Evolutionary conservation across 208 protist species (phyloP).

Genomic region (Acanthamoeba castellanii): DNA sequence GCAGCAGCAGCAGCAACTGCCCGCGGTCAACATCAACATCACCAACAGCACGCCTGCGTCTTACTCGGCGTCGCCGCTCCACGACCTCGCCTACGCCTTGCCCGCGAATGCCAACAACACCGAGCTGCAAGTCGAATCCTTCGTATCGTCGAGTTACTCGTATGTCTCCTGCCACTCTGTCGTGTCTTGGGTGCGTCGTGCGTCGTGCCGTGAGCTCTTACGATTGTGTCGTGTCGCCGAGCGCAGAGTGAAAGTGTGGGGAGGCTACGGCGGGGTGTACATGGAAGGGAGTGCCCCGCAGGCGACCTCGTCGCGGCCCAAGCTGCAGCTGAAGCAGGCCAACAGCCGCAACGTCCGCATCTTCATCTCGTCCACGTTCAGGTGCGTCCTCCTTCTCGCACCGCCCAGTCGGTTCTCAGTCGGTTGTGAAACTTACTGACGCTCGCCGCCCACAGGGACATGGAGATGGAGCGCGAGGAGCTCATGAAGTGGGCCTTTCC

Average conservation of each 20-base stretch:
- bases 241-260: not conserved
- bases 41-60: not conserved
- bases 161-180: not conserved
- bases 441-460: slow-evolving; percentile 16
- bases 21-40: not conserved
- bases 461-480: slow-evolving; percentile 72
- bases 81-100: not conserved
- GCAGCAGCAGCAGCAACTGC: not conserved
- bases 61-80: not conserved
- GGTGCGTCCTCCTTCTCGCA: slow-evolving; percentile 57
- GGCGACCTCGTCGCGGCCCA: too few species aligned
- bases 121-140: not conserved
- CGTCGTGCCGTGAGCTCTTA: too few species aligned
- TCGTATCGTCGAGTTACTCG: not conserved
- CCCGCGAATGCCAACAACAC: not conserved
- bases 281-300: not conserved
- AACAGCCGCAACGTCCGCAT: slow-evolving; percentile 60
- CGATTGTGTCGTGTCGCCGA: not conserved
- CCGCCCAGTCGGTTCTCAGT: too few species aligned
- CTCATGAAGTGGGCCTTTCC: slow-evolving; percentile 71
- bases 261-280: not conserved
- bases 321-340: not conserved
- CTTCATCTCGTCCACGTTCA: slow-evolving; percentile 72
- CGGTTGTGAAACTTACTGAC: too few species aligned
- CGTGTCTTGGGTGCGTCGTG: too few species aligned